Percentiles rank a stretch among this genome's conserved stretches.
Conservation (phyloP, 129 eudicot species). For the Tanacetum coccineum region DNA sequence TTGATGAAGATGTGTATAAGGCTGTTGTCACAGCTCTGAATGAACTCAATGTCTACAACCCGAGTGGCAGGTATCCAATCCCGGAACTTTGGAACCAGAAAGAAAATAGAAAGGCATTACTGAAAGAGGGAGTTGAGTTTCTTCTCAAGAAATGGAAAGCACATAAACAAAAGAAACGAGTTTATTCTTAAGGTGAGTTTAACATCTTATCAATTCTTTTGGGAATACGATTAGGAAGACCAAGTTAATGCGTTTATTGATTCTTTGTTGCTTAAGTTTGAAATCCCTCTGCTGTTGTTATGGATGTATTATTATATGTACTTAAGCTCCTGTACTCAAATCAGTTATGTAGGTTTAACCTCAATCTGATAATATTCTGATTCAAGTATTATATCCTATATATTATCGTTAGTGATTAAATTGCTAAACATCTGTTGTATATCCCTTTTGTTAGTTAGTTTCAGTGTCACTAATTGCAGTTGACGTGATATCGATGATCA, state of each 20-base stretch:
- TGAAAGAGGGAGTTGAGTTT: constrained; percentile 33
- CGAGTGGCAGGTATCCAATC: constrained; percentile 47
- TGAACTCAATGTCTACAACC: constrained; percentile 44
- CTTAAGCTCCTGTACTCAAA: neutral
- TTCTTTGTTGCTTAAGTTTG: constrained; percentile 8
- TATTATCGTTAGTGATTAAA: neutral
- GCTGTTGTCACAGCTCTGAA: constrained; percentile 38
- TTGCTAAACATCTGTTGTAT: neutral
- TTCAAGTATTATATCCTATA: neutral
- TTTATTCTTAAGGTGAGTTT: neutral
- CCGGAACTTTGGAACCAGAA: constrained; percentile 42
- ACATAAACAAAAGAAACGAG: constrained; percentile 12
- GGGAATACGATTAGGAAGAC: neutral
- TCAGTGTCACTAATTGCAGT: no score
- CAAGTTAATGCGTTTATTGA: neutral
- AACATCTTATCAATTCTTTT: neutral
- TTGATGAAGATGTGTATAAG: constrained; percentile 23
- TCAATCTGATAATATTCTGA: neutral
- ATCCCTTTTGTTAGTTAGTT: neutral
- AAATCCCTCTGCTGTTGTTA: neutral
- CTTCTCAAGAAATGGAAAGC: constrained; percentile 21
- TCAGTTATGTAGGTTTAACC: neutral
- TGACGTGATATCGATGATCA: no score
- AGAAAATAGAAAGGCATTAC: constrained; percentile 30
- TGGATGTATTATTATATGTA: neutral